Percentiles rank a stretch among this genome's conserved stretches.
Conservation (phyloP, 179 eudicot species). For the Spergularia azorica region DNA sequence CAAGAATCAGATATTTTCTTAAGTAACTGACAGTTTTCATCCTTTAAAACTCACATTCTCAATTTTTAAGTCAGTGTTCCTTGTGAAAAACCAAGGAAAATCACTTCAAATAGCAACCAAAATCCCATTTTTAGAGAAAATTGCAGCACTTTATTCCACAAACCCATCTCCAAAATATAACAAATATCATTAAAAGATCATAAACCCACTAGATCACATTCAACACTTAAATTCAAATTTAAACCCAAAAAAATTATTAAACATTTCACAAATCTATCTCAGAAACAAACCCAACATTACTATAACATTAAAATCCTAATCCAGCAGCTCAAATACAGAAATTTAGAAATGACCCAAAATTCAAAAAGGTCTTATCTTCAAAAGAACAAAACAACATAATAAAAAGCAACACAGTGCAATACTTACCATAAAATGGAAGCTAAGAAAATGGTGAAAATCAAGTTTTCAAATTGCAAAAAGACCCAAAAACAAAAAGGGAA, state of each 20-base stretch:
- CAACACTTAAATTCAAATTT: too few species aligned
- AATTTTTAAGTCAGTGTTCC: neutral
- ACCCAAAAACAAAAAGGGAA: constrained; percentile 38
- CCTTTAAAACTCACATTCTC: constrained; percentile 8
- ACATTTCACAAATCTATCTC: constrained; percentile 16
- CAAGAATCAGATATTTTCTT: constrained; percentile 13
- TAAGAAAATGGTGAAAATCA: constrained; percentile 25
- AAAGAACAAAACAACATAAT: neutral
- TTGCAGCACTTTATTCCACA: too few species aligned
- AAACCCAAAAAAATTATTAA: too few species aligned
- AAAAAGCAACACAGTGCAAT: neutral
- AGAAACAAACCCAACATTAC: neutral
- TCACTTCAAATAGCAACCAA: too few species aligned
- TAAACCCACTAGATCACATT: neutral
- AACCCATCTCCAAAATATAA: too few species aligned
- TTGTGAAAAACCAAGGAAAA: too few species aligned
- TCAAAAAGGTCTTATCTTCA: constrained; percentile 17
- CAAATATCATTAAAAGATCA: too few species aligned
- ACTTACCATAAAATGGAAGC: constrained; percentile 19
- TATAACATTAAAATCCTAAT: constrained; percentile 16
- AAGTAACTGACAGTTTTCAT: constrained; percentile 15
- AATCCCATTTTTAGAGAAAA: too few species aligned
- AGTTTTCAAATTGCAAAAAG: constrained; percentile 26
- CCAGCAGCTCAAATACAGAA: neutral
- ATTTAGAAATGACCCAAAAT: neutral